Conservation (phyloP, 1,284 basidiomycete genomes). For the Cutaneotrichosporon cyanovorans region DNA sequence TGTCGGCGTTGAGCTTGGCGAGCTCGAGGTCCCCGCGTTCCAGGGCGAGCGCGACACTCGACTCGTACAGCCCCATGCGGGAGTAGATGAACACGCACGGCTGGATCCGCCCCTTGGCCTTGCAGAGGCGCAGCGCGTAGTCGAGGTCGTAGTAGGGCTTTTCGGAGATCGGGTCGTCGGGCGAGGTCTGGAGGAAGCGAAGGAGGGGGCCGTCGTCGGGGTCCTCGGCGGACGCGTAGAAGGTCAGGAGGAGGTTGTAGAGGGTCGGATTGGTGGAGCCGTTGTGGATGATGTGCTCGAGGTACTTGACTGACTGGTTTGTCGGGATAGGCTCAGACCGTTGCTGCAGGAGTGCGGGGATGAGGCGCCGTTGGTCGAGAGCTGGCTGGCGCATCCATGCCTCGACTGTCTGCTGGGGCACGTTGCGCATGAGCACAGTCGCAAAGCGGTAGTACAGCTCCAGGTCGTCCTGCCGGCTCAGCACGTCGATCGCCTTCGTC, state of each 20-base stretch:
- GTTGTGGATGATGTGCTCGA: constrained; percentile 69
- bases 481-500: constrained; percentile 77
- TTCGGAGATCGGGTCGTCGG: constrained; percentile 70
- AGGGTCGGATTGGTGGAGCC: constrained; percentile 72
- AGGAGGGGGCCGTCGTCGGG: constrained; percentile 73
- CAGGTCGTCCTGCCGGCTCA: constrained; percentile 76
- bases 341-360: constrained; percentile 80
- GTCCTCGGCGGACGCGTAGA: constrained; percentile 56
- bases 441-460: constrained; percentile 92
- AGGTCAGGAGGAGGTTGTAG: constrained; percentile 88
- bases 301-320: constrained; percentile 80
- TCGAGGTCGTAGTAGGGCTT: constrained; percentile 94
- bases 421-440: constrained; percentile 74
- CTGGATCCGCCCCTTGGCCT: constrained; percentile 69
- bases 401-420: constrained; percentile 81
- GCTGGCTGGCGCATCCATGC: constrained; percentile 77
- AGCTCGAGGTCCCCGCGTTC: constrained; percentile 87
- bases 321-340: constrained; percentile 49
- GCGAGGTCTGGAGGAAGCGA: constrained; percentile 76
- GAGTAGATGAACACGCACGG: constrained; percentile 95
- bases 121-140: constrained; percentile 89
- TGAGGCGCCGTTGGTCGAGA: constrained; percentile 73
- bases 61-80: constrained; percentile 95
- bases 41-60: constrained; percentile 89
- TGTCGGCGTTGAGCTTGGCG: constrained; percentile 87